Evolutionary conservation across 129 eudicot species (phyloP), one percentile per base, ranked within the genome.

Genomic region (Apium graveolens): DNA sequence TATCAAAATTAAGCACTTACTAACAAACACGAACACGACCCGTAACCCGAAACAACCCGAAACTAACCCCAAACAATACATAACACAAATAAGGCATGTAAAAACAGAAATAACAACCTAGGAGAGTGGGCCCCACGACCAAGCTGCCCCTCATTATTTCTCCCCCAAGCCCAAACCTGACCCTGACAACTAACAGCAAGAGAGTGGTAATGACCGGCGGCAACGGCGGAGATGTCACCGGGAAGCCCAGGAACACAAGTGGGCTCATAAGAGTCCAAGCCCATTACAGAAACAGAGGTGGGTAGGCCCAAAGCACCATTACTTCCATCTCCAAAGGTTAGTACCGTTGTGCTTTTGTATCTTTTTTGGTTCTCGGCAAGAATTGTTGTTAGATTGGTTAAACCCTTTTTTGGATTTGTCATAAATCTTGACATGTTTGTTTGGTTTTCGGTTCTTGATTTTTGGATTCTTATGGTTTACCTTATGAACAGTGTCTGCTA

Each of bases 181-280:
- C 97, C 99, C 35, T 82, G 69, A 55, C 84, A 80, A 39, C 97
- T 96, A 63, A 96, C 89, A 80, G 95, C 99, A 76, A 92, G 92
- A 38, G 97, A 96, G 85, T 96, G 97, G 81, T 86, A 96, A 60
- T 96, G 99, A 20, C 99, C 97, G 86, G 99, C 97, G 81, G 95
- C 84, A 39, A 95, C 78, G 77, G 80, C 79, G 80, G 85, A 86
- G 37, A 96, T 81, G 76, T 96, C 91, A 9, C 86, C 39, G 34
- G 99, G 99, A 65, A 96, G 89, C 45, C 83, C 83, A 26, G 87
- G 82, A 45, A 96, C 78, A 8, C 91, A 87, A 48, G 90, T 89
- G 65, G 99, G 97, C 85, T 96, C 97, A 74, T 92, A 96, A 74
- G 90, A 92, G 81, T 90, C 95, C 53, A 83, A 83, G 39, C 83